Conservation (phyloP, 2,329 filamentous ascomycete species). For the Fusarium sp. region DNA sequence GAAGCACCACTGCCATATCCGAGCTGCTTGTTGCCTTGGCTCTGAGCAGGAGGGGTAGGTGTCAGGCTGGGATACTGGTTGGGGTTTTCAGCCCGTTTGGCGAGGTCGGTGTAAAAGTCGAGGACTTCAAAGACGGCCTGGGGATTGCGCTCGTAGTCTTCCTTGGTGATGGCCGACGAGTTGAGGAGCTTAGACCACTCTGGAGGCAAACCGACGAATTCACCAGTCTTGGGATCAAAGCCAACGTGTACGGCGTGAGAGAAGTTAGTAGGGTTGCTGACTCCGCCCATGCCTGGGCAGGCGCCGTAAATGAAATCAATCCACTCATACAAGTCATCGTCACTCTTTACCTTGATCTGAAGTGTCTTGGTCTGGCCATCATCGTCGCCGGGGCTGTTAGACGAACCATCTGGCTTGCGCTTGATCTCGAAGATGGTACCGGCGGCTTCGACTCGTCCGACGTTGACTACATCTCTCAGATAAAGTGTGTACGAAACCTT, state of each 20-base stretch:
- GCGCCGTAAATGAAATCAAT: slow-evolving; percentile 98
- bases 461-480: slow-evolving; percentile 87
- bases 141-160: slow-evolving; percentile 97
- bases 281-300: slow-evolving; percentile 96
- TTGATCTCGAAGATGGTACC: slow-evolving; percentile 96
- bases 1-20: slow-evolving; percentile 66
- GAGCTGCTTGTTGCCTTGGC: slow-evolving; percentile 70
- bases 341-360: slow-evolving; percentile 92
- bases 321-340: slow-evolving; percentile 98
- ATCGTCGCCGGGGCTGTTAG: slow-evolving; percentile 78
- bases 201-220: slow-evolving; percentile 91
- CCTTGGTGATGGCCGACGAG: slow-evolving; percentile 96
- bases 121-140: slow-evolving; percentile 84
- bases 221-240: slow-evolving; percentile 93
- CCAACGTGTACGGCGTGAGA: slow-evolving; percentile 96
- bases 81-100: slow-evolving; percentile 78
- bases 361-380: slow-evolving; percentile 85
- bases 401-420: slow-evolving; percentile 74
- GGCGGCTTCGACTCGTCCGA: slow-evolving; percentile 89
- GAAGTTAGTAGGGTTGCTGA: slow-evolving; percentile 99
- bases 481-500: slow-evolving; percentile 89
- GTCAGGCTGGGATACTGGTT: slow-evolving; percentile 74
- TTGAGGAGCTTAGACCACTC: slow-evolving; percentile 98
- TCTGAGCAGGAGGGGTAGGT: slow-evolving; percentile 70
- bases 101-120: slow-evolving; percentile 87